Percentiles rank a stretch among this genome's conserved stretches.
Evolutionary conservation across 306 rosid species (phyloP).

Genomic region (Lathyrus tuberosus): DNA sequence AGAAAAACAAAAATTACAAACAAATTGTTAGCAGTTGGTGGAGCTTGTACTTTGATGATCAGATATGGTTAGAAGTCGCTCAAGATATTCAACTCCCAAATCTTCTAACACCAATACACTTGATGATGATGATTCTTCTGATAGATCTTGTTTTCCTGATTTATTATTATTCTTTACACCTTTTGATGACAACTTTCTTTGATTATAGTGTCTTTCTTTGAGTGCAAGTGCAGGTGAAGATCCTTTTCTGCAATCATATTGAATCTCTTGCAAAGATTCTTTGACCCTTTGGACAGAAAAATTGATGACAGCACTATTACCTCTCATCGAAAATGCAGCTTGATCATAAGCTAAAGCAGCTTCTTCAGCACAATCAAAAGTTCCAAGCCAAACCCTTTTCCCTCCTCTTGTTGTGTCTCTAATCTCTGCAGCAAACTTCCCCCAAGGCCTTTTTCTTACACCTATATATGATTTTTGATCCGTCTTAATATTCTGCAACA

Average conservation of each 20-base stretch:
- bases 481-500: not conserved
- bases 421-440: conserved; percentile 79
- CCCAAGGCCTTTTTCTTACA: conserved; percentile 78
- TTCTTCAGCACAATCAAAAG: conserved; percentile 66
- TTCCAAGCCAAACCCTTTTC: conserved; percentile 78
- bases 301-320: conserved; percentile 56
- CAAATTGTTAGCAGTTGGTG: not conserved
- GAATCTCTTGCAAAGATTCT: conserved; percentile 1
- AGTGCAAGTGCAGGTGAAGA: conserved; percentile 60
- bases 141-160: not conserved
- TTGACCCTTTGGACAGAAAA: conserved; percentile 28
- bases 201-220: conserved; percentile 35
- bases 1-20: not conserved
- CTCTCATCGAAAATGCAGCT: conserved; percentile 74
- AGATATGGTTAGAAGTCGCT: conserved; percentile 50
- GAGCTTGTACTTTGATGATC: conserved; percentile 21
- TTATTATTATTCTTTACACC: not conserved
- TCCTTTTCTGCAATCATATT: too few relatives aligned
- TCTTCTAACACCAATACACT: conserved; percentile 50
- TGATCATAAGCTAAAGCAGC: conserved; percentile 88
- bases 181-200: conserved; percentile 30
- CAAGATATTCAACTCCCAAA: conserved; percentile 69
- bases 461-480: conserved; percentile 42
- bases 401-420: conserved; percentile 77
- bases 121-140: not conserved